Conservation (phyloP, 108 stramenopile species). For the Aurantiochytrium sp. region DNA sequence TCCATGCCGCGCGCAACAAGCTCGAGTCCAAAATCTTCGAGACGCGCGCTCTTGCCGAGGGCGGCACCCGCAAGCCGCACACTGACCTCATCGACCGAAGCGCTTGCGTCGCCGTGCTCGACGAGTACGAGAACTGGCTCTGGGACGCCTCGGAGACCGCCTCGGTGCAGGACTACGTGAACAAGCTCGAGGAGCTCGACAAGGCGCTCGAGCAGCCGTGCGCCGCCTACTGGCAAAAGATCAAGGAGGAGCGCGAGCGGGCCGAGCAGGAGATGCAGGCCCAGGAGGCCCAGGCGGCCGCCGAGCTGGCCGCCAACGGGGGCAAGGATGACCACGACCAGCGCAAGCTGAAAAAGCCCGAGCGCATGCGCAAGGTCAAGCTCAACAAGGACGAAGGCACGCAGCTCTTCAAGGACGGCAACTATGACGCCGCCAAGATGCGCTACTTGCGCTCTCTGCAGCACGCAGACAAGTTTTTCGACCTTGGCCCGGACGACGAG, state of each 20-base stretch:
- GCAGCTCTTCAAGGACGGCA: constrained; percentile 41
- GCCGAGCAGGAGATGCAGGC: background rate
- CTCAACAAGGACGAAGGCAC: constrained; percentile 41
- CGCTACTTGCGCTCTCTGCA: constrained; percentile 28
- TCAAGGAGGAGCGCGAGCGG: background rate
- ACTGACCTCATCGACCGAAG: background rate
- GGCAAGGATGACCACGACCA: constrained; percentile 33
- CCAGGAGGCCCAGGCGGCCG: constrained; percentile 28
- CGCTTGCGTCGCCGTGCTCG: background rate
- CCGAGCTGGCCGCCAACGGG: constrained; percentile 9
- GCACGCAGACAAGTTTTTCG: constrained; percentile 32
- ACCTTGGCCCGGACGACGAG: constrained; percentile 30
- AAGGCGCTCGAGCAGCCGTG: background rate
- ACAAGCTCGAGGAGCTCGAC: background rate
- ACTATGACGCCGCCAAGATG: background rate
- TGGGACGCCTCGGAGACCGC: background rate
- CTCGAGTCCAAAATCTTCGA: constrained; percentile 34
- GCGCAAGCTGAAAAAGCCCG: constrained; percentile 34
- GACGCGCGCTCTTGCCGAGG: background rate
- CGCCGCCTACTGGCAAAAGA: constrained; percentile 4
- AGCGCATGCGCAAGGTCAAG: constrained; percentile 32
- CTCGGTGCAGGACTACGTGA: background rate
- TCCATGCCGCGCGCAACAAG: constrained; percentile 28
- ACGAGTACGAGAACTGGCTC: constrained; percentile 36
- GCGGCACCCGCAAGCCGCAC: background rate